Base-by-base conservation (phyloP, 805 yeast genomes). In the Candida ascalaphidarum region DNA sequence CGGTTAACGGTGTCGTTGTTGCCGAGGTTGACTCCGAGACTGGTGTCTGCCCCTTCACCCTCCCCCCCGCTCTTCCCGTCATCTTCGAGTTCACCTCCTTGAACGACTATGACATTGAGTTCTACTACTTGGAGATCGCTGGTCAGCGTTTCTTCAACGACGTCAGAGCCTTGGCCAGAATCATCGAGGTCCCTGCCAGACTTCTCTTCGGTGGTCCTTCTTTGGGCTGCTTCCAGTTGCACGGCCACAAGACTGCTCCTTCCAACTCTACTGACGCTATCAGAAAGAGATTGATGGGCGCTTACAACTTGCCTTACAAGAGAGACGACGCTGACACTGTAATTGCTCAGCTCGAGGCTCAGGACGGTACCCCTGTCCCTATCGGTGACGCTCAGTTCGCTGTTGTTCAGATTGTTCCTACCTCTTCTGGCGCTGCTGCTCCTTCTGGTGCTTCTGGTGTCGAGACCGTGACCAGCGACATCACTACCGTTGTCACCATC, bases 241-340 rank as follows among this genome's bases (percentile, higher is more conserved):
- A 46, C 35, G 38, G 31, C 11, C 42, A 43, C 20, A 30, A 44
- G 36, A 26, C 43, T 11, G 57, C 62, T 26, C 44, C 50, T 21
- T 37, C 56, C 19, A 61, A 61, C 56, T 58, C 66, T 22, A 55
- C 66, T 37, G 52, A 55, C 34, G 59, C 59, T 21, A 42, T 58
- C 46, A 58, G 58, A 49, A 60, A 46, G 46, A 57, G 66, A 55
- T 48, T 56, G 30, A 41, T 51, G 33, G 42, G 41, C 35, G 21
- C 29, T 19, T 43, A 40, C 21, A 35, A 42, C 22, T 30, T 35
- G 21, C 22, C 46, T n/a, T 41, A 35, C 30, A 47, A 48, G 41
- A 58, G 57, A 46, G 65, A 53, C 35, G 61, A 30, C 16, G 35
- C 24, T n/a, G 33, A 44, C 14, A 48, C 41, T 38, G 46, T 53